Conservation (phyloP, 2,329 filamentous ascomycete genomes). For the Paecilomyces fulvus region DNA sequence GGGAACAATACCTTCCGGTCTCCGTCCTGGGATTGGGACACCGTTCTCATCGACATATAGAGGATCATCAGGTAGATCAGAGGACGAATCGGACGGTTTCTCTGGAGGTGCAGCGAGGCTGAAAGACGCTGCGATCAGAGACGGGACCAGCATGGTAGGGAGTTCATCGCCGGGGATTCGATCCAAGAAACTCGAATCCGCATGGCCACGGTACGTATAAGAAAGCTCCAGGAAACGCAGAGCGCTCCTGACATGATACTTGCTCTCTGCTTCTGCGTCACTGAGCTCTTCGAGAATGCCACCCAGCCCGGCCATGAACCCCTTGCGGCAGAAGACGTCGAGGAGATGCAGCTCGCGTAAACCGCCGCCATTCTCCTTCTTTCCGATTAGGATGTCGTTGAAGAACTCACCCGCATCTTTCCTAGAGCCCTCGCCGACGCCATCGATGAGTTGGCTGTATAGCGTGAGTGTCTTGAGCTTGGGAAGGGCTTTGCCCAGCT, state of each 20-base stretch:
- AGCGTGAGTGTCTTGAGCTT: slow-evolving; percentile 37
- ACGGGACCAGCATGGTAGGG: slow-evolving; percentile 26
- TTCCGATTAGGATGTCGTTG: slow-evolving; percentile 4
- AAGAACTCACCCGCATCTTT: slow-evolving; percentile 37
- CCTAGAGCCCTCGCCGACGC: slow-evolving; percentile 29
- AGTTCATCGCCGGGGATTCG: slow-evolving; percentile 32
- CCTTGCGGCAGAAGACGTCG: slow-evolving; percentile 37
- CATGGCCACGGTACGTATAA: slow-evolving; percentile 38
- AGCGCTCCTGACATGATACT: slow-evolving; percentile 11
- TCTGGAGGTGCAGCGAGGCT: slow-evolving; percentile 26
- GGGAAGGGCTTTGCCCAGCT: slow-evolving; percentile 31
- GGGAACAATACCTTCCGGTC: slow-evolving; percentile 6
- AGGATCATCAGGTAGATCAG: slow-evolving; percentile 12
- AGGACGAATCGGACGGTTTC: slow-evolving; percentile 12
- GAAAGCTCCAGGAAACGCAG: slow-evolving; percentile 40
- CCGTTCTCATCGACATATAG: slow-evolving; percentile 7
- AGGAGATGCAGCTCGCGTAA: slow-evolving; percentile 40
- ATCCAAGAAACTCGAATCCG: slow-evolving; percentile 34
- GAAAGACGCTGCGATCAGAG: slow-evolving; percentile 30
- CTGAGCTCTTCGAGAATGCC: slow-evolving; percentile 12
- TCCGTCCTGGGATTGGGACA: slow-evolving; percentile 4
- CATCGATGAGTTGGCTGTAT: slow-evolving; percentile 39
- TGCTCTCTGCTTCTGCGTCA: background rate
- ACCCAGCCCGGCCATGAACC: slow-evolving; percentile 29
- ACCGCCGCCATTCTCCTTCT: slow-evolving; percentile 16